Percentiles rank a stretch among this genome's conserved stretches.
Evolutionary conservation across 768 basidiomycete genomes (phyloP).

Genomic region (Chalciporus pseudorubinellus): DNA sequence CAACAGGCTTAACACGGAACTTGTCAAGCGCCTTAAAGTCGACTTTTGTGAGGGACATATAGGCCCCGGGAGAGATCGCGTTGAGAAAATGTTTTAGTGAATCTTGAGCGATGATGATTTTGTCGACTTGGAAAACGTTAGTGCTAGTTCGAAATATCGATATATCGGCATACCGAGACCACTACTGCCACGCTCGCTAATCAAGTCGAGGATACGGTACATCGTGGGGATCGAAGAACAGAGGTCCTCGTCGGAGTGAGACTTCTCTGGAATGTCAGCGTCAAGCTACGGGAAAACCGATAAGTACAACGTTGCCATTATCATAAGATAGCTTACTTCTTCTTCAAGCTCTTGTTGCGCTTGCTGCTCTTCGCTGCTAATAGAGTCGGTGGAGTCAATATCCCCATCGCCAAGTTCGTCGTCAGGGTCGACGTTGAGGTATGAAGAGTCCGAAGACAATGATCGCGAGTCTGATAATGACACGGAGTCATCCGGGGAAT

Average conservation of each 20-base stretch:
- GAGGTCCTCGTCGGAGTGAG: constrained; percentile 18
- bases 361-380: constrained; percentile 13
- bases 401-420: constrained; percentile 16
- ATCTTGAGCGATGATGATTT: constrained; percentile 58
- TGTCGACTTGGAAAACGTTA: constrained; percentile 45
- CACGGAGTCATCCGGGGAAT: background rate
- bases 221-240: constrained; percentile 40
- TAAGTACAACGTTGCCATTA: background rate
- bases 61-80: constrained; percentile 47
- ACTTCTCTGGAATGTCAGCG: constrained; percentile 7
- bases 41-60: constrained; percentile 53
- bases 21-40: constrained; percentile 54
- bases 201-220: constrained; percentile 53
- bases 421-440: constrained; percentile 14
- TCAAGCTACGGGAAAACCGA: constrained; percentile 15
- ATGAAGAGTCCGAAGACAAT: constrained; percentile 20
- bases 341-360: constrained; percentile 5
- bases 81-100: constrained; percentile 50
- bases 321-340: constrained; percentile 7
- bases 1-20: constrained; percentile 44
- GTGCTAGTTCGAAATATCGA: background rate
- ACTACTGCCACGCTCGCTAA: constrained; percentile 47
- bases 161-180: constrained; percentile 44
- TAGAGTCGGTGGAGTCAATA: constrained; percentile 10
- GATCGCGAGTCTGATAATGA: constrained; percentile 8